phyloP scores from a whole-genome alignment of 495 filamentous ascomycete species.

The Penicillium riverlandense region DNA sequence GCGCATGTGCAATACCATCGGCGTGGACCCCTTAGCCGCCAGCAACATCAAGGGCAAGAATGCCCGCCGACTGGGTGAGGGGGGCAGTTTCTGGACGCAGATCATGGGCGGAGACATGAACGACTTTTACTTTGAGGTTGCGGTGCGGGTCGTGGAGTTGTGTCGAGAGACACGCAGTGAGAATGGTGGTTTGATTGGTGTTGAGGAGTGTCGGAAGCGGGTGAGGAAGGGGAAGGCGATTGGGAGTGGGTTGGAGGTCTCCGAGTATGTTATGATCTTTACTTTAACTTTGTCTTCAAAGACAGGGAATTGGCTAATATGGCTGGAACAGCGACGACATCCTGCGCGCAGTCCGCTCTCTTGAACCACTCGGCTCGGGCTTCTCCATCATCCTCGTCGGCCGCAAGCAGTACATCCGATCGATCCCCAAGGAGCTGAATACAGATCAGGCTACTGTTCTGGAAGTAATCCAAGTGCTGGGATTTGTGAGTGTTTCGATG shows the following conservation, averaged over 20 bases:
- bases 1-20: constrained; percentile 95
- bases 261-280: constrained; percentile 38
- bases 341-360: constrained; percentile 76
- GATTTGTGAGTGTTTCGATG: constrained; percentile 89
- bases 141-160: constrained; percentile 87
- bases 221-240: constrained; percentile 64
- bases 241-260: constrained; percentile 64
- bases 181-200: constrained; percentile 86
- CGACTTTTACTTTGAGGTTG: constrained; percentile 97
- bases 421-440: constrained; percentile 92
- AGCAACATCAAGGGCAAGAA: constrained; percentile 54
- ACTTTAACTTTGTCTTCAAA: not conserved
- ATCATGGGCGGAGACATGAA: constrained; percentile 85
- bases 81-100: constrained; percentile 82
- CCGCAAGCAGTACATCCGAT: constrained; percentile 78
- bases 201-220: constrained; percentile 69
- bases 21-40: constrained; percentile 83
- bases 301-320: not conserved
- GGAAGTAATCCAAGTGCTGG: constrained; percentile 77
- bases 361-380: constrained; percentile 80
- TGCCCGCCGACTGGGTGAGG: constrained; percentile 33
- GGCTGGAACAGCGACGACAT: constrained; percentile 69
- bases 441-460: constrained; percentile 89
- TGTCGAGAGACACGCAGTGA: constrained; percentile 81
- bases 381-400: constrained; percentile 80